phyloP scores from a whole-genome alignment of 176 grass and related monocot genomes.

The Aegilops tauschii region DNA sequence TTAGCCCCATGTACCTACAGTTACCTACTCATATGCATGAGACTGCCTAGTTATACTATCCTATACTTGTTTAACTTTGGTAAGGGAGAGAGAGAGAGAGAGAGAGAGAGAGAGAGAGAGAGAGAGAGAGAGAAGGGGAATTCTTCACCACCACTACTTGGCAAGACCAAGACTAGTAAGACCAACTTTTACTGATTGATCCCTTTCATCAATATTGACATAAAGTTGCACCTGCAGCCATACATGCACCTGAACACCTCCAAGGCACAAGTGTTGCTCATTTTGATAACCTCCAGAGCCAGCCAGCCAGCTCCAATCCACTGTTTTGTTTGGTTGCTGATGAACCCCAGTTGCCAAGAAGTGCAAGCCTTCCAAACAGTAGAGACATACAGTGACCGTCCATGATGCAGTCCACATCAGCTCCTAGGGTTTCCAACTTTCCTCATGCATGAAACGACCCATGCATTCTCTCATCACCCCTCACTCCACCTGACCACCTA shows the following conservation, averaged over 20 bases:
- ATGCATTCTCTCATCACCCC: not conserved
- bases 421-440: conserved; percentile 41
- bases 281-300: conserved; percentile 19
- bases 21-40: conserved; percentile 29
- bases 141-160: conserved; percentile 35
- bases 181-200: conserved; percentile 57
- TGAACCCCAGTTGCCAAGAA: conserved; percentile 36
- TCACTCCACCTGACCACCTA: not conserved
- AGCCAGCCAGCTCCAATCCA: not conserved
- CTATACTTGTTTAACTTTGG: conserved; percentile 20
- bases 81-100: not conserved
- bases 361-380: conserved; percentile 25
- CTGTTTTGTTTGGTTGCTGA: conserved; percentile 16
- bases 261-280: conserved; percentile 21
- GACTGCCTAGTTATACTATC: conserved; percentile 8
- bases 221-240: conserved; percentile 43
- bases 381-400: not conserved
- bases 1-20: conserved; percentile 28
- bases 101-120: too few species aligned
- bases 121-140: not conserved
- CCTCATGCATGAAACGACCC: conserved; percentile 30
- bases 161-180: conserved; percentile 34
- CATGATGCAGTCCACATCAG: conserved; percentile 4
- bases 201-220: conserved; percentile 58
- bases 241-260: conserved; percentile 34